Base-by-base conservation (phyloP, 1,284 basidiomycete species). In the Fomitopsis schrenkii region DNA sequence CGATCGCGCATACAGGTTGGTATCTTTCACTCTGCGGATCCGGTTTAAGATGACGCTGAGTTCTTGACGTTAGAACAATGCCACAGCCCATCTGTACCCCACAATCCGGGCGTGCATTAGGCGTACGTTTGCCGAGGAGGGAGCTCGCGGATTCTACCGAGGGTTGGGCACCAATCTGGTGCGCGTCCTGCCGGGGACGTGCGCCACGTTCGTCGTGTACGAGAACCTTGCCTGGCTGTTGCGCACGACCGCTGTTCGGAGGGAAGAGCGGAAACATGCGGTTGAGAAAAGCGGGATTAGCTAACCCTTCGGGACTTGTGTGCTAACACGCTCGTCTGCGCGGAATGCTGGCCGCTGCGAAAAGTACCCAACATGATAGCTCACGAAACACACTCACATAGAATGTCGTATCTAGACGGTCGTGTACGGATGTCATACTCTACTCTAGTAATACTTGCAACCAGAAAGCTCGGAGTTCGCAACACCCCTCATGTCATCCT, bases 151-250 rank as follows among this genome's bases (percentile, higher is more conserved):
- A 0, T 98, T 99, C 75, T 99, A 98, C 77, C 93, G 96, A 63
- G 97, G 97, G 0, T 80, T 99, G 17, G 95, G 88, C 5, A 95
- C 95, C n/a, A 99, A 98, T 72, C 83, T 97, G n/a, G 87, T 99
- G 14, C 85, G 97, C 38, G 95, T 99, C 56, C 81, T 99, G 9
- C 97, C 97, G 0, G 97, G 97, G 22, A 99, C 97, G 1, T 98
- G 97, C 73, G 93, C 98, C 55, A 98, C 97, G 1, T 98, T 99
- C 71, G 97, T 99, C 42, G 95, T 98, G 19, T 99, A 98, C 73
- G 97, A 98, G 75, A 98, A 98, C 70, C 73, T 97, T 57, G 92
- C 93, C 0, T 95, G 93, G 93, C 72, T 91, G 33, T 79, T 95
- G 62, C 80, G 90, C 66, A 83, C 82, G 10, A 81, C 80, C 8